Conservation (phyloP, 2,329 filamentous ascomycete genomes). For the Huntiella bhutanensis region DNA sequence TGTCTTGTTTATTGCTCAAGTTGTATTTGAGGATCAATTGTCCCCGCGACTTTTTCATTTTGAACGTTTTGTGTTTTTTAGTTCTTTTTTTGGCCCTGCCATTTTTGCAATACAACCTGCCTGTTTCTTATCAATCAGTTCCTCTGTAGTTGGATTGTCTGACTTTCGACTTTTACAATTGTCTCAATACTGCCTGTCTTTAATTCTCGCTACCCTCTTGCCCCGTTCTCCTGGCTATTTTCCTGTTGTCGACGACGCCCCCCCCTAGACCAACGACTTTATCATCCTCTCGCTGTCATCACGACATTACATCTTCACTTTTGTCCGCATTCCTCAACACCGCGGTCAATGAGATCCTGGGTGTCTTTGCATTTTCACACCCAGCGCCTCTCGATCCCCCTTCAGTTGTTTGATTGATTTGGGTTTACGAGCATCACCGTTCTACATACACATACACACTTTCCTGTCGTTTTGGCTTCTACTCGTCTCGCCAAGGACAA, state of each 20-base stretch:
- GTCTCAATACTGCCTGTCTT: too few relatives aligned
- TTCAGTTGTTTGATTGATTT: constrained; percentile 11
- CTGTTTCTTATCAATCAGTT: neutral
- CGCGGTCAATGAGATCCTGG: constrained; percentile 10
- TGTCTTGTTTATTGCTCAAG: neutral
- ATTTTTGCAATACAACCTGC: neutral
- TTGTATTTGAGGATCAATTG: constrained; percentile 8
- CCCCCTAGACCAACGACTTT: too few relatives aligned
- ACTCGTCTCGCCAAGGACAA: too few relatives aligned
- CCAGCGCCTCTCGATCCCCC: constrained; percentile 8
- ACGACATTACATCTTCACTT: neutral
- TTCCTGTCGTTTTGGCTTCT: too few relatives aligned
- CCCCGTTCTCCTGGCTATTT: too few relatives aligned
- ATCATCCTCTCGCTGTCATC: neutral
- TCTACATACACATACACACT: too few relatives aligned
- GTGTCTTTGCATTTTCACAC: constrained; percentile 6
- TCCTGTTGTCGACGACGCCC: too few relatives aligned
- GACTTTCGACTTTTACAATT: too few relatives aligned
- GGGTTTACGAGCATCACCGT: neutral
- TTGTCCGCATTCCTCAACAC: neutral
- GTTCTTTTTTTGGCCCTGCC: too few relatives aligned
- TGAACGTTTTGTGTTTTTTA: too few relatives aligned
- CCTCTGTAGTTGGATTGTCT: neutral
- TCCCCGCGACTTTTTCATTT: neutral
- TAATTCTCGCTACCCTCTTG: too few relatives aligned